Evolutionary conservation across 2,329 filamentous ascomycete species (phyloP).

Genomic region (Pseudopyricularia cyperi): DNA sequence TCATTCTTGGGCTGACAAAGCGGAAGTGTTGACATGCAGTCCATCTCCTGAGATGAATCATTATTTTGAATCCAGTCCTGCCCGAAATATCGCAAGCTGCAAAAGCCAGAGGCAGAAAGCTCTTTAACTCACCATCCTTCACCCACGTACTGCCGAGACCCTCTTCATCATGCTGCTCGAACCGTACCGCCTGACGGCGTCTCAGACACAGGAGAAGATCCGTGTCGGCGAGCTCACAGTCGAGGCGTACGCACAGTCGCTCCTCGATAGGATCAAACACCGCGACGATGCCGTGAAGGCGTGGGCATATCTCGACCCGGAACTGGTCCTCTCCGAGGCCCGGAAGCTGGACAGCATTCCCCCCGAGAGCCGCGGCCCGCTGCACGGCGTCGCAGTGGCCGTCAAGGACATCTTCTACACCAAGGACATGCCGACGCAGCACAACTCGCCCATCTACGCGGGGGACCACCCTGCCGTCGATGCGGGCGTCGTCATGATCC

Average conservation of each 20-base stretch:
- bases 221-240: conserved; percentile 28
- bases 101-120: neutral
- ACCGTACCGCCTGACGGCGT: conserved; percentile 22
- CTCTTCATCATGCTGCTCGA: neutral
- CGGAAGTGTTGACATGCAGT: no score
- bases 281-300: conserved; percentile 32
- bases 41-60: no score
- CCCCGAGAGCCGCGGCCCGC: conserved; percentile 30
- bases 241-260: conserved; percentile 31
- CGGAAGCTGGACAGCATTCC: conserved; percentile 35
- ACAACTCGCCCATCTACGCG: conserved; percentile 41
- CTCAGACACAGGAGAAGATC: conserved; percentile 23
- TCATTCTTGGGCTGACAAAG: no score
- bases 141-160: no score
- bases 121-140: neutral
- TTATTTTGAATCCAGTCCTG: neutral
- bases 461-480: conserved; percentile 32
- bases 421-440: conserved; percentile 44
- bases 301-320: conserved; percentile 33
- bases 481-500: conserved; percentile 34
- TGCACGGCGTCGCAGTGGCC: conserved; percentile 45
- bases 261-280: conserved; percentile 29
- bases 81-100: neutral
- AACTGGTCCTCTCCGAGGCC: conserved; percentile 35
- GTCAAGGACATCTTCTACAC: conserved; percentile 49